Evolutionary conservation across 2,329 filamentous ascomycete genomes (phyloP).

Genomic region (Macroventuria anomochaeta): DNA sequence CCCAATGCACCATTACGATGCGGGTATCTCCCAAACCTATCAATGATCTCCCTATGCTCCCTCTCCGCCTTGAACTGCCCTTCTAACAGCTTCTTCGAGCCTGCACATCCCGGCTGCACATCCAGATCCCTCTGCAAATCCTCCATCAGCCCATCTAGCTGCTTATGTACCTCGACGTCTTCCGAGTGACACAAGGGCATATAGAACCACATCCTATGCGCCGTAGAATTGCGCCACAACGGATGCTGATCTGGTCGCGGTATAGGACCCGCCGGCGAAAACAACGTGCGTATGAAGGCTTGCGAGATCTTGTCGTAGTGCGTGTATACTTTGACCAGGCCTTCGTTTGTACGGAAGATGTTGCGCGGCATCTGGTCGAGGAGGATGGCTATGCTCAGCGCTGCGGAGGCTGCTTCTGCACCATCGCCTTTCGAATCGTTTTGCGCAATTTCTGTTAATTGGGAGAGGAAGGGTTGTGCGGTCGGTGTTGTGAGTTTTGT

Average conservation of each 20-base stretch:
- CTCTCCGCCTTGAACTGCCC: conserved; percentile 49
- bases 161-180: conserved; percentile 54
- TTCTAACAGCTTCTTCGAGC: conserved; percentile 38
- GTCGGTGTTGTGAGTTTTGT: conserved; percentile 38
- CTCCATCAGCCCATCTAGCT: conserved; percentile 42
- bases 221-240: conserved; percentile 36
- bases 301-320: conserved; percentile 64
- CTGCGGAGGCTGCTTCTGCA: conserved; percentile 41
- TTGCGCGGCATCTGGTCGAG: conserved; percentile 71
- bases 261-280: conserved; percentile 32
- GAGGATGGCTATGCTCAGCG: conserved; percentile 62
- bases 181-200: conserved; percentile 68
- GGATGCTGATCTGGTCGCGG: conserved; percentile 40
- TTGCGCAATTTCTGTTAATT: conserved; percentile 34
- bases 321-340: conserved; percentile 57
- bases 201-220: conserved; percentile 63
- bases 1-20: conserved; percentile 62
- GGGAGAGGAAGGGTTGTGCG: conserved; percentile 47
- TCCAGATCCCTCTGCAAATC: conserved; percentile 46
- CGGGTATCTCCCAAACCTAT: conserved; percentile 65
- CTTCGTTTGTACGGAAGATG: conserved; percentile 58
- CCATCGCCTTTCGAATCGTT: conserved; percentile 26
- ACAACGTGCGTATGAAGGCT: conserved; percentile 51
- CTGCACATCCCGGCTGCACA: conserved; percentile 32
- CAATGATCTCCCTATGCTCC: conserved; percentile 59